A percentile compares a stretch with the other conserved stretches of the same genome.
phyloP scores from a whole-genome alignment of 2,329 filamentous ascomycete genomes.

The Phaeosphaeriaceae sp. region DNA sequence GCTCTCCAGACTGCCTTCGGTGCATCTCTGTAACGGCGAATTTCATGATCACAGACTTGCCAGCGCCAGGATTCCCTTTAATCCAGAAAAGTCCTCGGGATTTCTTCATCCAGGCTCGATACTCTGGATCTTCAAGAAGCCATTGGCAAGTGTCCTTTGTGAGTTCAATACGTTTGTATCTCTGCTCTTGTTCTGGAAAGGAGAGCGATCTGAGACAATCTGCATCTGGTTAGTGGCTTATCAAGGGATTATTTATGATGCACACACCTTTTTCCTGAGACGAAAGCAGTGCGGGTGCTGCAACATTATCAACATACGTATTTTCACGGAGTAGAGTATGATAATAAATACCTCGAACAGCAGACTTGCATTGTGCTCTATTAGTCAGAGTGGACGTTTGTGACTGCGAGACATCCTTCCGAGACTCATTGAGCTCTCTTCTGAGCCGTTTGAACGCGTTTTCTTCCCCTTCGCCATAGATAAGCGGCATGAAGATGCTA shows the following conservation, averaged over 20 bases:
- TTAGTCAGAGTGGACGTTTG: too few relatives aligned
- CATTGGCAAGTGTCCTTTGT: conserved; percentile 41
- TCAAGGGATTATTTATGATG: not conserved
- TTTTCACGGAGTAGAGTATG: too few relatives aligned
- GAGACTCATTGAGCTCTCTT: too few relatives aligned
- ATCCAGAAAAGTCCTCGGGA: conserved; percentile 55
- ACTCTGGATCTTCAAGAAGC: conserved; percentile 45
- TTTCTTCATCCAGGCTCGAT: conserved; percentile 42
- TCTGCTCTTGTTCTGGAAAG: conserved; percentile 15
- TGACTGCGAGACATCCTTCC: too few relatives aligned
- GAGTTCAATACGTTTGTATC: conserved; percentile 7
- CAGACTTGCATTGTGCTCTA: too few relatives aligned
- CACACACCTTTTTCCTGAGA: conserved; percentile 2
- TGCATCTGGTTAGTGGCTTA: conserved; percentile 1
- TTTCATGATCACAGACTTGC: conserved; percentile 53
- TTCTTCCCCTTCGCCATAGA: too few relatives aligned
- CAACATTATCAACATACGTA: not conserved
- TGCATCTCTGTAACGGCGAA: conserved; percentile 27
- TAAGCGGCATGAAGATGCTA: too few relatives aligned
- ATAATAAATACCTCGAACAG: too few relatives aligned
- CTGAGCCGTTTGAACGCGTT: too few relatives aligned
- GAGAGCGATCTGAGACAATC: conserved; percentile 16
- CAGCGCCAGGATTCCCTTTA: conserved; percentile 37
- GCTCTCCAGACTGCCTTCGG: not conserved
- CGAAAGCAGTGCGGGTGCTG: conserved; percentile 1